A percentile compares a stretch with the other conserved stretches of the same genome.
These are phyloP conservation scores for Cladobotryum mycophilum DNA, from an alignment of 2,329 filamentous ascomycete species.

Conservation along the genomic window DNA sequence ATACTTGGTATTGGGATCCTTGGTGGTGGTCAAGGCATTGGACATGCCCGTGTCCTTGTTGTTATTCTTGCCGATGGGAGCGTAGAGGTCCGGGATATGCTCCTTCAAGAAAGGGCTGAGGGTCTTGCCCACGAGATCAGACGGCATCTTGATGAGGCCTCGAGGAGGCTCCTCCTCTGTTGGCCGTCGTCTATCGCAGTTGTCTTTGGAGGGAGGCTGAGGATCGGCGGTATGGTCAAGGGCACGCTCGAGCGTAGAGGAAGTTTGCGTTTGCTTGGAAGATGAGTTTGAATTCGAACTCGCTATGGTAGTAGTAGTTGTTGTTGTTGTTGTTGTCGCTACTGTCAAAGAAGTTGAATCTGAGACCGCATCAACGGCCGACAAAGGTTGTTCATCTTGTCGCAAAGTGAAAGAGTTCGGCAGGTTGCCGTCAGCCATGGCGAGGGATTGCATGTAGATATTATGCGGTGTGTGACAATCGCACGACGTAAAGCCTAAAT, in stretches of 20 bases:
- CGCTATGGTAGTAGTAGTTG: not conserved
- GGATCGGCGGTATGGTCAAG: constrained; percentile 1
- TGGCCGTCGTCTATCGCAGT: constrained; percentile 45
- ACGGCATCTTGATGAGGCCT: constrained; percentile 50
- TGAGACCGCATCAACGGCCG: not conserved
- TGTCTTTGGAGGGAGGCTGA: constrained; percentile 32
- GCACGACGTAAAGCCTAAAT: constrained; percentile 9
- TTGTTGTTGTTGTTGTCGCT: constrained; percentile 1
- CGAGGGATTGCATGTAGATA: constrained; percentile 12
- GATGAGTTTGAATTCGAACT: not conserved
- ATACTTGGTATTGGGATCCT: constrained; percentile 74
- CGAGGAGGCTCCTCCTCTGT: constrained; percentile 41
- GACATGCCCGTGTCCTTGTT: constrained; percentile 21
- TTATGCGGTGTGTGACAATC: constrained; percentile 11
- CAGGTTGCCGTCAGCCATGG: constrained; percentile 6
- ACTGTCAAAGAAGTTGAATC: not conserved
- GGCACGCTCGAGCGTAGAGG: not conserved
- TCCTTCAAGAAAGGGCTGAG: constrained; percentile 84
- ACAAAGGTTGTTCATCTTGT: constrained; percentile 3
- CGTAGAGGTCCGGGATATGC: constrained; percentile 86
- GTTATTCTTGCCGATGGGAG: constrained; percentile 60
- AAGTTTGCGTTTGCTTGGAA: not conserved
- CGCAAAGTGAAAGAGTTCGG: not conserved
- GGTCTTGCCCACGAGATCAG: constrained; percentile 66
- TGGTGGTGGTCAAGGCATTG: constrained; percentile 28